Conservation (phyloP, 768 basidiomycete genomes). For the Cantharellus cinnabarinus region DNA sequence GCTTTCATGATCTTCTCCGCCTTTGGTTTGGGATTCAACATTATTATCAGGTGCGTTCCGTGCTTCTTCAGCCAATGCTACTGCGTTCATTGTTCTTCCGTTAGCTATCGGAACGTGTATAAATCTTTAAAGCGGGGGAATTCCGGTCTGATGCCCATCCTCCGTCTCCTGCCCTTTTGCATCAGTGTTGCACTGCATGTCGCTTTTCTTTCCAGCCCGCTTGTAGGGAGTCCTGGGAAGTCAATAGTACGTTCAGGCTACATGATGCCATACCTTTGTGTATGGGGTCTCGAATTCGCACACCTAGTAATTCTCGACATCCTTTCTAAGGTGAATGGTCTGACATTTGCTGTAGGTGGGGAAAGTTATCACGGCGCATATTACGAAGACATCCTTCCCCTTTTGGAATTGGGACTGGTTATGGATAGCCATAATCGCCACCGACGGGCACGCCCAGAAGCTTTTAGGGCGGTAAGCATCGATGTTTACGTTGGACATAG, state of each 20-base stretch:
- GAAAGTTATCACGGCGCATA: slow-evolving; percentile 80
- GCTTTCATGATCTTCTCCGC: slow-evolving; percentile 69
- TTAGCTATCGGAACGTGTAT: slow-evolving; percentile 57
- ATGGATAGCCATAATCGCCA: slow-evolving; percentile 51
- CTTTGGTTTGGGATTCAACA: slow-evolving; percentile 57
- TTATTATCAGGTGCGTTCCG: slow-evolving; percentile 29
- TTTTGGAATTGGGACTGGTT: slow-evolving; percentile 75
- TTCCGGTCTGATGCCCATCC: slow-evolving; percentile 32
- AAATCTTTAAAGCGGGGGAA: slow-evolving; percentile 3
- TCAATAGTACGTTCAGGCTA: slow-evolving; percentile 56
- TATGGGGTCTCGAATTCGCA: slow-evolving; percentile 85
- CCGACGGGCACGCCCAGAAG: slow-evolving; percentile 65
- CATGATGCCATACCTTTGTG: slow-evolving; percentile 73
- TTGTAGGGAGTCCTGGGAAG: slow-evolving; percentile 35
- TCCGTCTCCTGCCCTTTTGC: slow-evolving; percentile 64
- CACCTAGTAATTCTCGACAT: slow-evolving; percentile 19
- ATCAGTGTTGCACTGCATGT: slow-evolving; percentile 50
- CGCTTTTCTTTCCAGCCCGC: slow-evolving; percentile 60
- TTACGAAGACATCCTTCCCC: slow-evolving; percentile 69
- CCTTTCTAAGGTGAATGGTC: slow-evolving; percentile 3
- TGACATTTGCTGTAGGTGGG: slow-evolving; percentile 41
- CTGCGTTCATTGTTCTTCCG: not conserved
- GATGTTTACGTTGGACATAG: slow-evolving; percentile 5
- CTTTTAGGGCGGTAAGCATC: slow-evolving; percentile 42
- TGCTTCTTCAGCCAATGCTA: not conserved